Evolutionary conservation across 441 rosid genomes (phyloP).

Genomic region (Hypseocharis bilobata): DNA sequence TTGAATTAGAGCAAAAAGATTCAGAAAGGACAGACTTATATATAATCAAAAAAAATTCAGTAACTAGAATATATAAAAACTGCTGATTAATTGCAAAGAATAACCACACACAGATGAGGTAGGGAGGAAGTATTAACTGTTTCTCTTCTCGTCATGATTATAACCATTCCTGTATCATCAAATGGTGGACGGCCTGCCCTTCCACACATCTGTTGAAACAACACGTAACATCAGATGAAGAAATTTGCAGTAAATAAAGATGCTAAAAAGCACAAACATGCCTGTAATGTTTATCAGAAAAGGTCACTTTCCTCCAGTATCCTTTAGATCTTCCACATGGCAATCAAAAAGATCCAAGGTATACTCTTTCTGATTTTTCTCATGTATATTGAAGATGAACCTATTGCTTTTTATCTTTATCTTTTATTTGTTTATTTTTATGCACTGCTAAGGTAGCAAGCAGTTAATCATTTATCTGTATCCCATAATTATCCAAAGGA

Average conservation of each 20-base stretch:
- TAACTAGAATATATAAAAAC: background rate
- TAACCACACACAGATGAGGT: conserved; percentile 3
- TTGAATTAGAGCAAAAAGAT: conserved; percentile 17
- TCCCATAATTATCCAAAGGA: background rate
- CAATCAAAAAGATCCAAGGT: background rate
- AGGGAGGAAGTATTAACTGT: conserved; percentile 41
- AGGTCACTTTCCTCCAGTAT: background rate
- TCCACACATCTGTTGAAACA: conserved; percentile 69
- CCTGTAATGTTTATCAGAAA: conserved; percentile 3
- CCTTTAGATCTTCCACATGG: background rate
- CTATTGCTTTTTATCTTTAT: no score
- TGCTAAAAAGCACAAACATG: background rate
- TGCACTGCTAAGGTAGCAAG: background rate
- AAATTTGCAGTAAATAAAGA: background rate
- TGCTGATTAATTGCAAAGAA: conserved; percentile 10
- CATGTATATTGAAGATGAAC: background rate
- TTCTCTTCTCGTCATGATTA: conserved; percentile 95
- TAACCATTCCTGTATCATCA: conserved; percentile 81
- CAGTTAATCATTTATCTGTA: background rate
- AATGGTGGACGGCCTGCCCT: conserved; percentile 99
- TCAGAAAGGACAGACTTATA: conserved; percentile 4
- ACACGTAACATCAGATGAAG: background rate
- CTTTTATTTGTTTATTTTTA: background rate
- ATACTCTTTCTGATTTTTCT: background rate
- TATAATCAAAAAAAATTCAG: conserved; percentile 6